Conservation (phyloP, 768 basidiomycete species). For the Mycena floridula region DNA sequence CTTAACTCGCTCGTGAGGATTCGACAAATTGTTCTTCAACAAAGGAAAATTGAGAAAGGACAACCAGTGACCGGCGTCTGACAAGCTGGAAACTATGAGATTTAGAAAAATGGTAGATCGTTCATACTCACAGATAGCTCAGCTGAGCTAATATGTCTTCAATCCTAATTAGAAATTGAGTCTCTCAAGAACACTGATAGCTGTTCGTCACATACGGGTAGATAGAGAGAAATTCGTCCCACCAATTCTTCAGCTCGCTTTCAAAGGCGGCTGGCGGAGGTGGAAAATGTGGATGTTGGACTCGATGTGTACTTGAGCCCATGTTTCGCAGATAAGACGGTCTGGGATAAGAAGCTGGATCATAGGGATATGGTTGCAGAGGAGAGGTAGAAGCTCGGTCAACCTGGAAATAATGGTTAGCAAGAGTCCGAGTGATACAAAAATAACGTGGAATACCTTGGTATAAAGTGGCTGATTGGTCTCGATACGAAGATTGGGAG, state of each 20-base stretch:
- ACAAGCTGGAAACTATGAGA: conserved; percentile 40
- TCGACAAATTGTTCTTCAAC: conserved; percentile 46
- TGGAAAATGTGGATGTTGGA: conserved; percentile 14
- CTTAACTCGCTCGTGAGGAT: conserved; percentile 42
- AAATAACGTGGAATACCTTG: no score
- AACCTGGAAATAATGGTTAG: no score
- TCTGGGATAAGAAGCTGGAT: background rate
- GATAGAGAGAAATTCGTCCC: conserved; percentile 59
- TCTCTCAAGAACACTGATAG: conserved; percentile 25
- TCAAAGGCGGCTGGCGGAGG: conserved; percentile 53
- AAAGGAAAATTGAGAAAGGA: conserved; percentile 59
- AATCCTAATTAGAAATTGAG: conserved; percentile 40
- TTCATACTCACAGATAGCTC: background rate
- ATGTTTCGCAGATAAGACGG: no score
- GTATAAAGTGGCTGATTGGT: no score
- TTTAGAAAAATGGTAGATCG: background rate
- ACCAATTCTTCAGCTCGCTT: conserved; percentile 72
- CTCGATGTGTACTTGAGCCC: no score
- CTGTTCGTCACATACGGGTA: conserved; percentile 36
- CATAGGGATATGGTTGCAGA: background rate
- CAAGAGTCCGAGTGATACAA: no score
- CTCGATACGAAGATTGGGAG: no score
- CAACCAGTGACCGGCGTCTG: conserved; percentile 58
- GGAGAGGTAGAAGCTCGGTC: no score
- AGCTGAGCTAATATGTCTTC: conserved; percentile 18